A percentile compares a stretch with the other conserved stretches of the same genome.
These are phyloP conservation scores for Hypoxylon perforatum DNA, from an alignment of 495 filamentous ascomycete species.

Conservation along the genomic window DNA sequence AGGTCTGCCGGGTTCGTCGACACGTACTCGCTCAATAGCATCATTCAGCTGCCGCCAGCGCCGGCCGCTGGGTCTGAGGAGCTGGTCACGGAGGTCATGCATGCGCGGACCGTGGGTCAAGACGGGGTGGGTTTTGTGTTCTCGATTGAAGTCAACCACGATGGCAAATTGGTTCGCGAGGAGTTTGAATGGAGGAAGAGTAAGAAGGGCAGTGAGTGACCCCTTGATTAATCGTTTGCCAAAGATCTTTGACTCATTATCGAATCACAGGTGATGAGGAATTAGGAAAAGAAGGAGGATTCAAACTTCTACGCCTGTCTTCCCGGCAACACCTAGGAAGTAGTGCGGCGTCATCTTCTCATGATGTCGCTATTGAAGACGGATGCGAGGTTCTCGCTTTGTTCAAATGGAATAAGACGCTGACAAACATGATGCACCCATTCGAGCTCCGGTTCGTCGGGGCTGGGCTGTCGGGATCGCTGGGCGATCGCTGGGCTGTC, in stretches of 20 bases:
- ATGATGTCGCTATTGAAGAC: background rate
- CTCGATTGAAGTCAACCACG: slow-evolving; percentile 4
- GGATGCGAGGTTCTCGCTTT: slow-evolving; percentile 3
- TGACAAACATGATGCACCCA: slow-evolving; percentile 3
- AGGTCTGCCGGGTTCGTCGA: background rate
- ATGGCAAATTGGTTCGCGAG: background rate
- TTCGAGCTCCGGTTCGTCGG: slow-evolving; percentile 10
- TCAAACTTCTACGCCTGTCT: background rate
- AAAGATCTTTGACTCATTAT: background rate
- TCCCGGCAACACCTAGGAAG: background rate
- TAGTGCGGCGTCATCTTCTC: background rate
- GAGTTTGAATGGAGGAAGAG: slow-evolving; percentile 5
- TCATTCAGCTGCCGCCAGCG: background rate
- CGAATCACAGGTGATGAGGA: background rate
- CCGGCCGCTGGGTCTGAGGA: background rate
- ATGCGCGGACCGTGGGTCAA: background rate
- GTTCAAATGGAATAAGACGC: slow-evolving; percentile 7
- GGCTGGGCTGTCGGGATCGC: background rate
- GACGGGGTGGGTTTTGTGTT: background rate
- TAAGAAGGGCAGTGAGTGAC: slow-evolving; percentile 8
- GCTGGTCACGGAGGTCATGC: slow-evolving; percentile 3
- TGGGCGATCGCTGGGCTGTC: slow-evolving; percentile 4
- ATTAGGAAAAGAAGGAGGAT: background rate
- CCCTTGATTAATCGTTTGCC: too few relatives aligned
- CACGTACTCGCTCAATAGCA: slow-evolving; percentile 2